phyloP scores from a whole-genome alignment of 2,329 filamentous ascomycete genomes.

The Cladophialophora carrionii region DNA sequence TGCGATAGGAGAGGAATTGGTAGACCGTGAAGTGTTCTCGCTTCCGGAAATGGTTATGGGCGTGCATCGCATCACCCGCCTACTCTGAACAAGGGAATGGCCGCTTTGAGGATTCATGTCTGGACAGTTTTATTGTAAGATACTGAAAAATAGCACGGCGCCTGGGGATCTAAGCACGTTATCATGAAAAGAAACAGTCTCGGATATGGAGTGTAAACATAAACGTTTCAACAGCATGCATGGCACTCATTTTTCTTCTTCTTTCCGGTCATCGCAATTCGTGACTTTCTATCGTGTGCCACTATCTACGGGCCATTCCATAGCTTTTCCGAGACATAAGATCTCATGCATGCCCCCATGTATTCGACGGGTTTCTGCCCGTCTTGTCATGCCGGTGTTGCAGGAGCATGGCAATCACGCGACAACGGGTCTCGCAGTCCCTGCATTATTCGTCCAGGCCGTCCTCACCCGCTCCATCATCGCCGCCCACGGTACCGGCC shows the following conservation, averaged over 20 bases:
- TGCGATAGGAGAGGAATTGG: conserved; percentile 12
- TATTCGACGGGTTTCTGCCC: not conserved
- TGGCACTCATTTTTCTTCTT: not conserved
- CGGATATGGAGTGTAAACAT: not conserved
- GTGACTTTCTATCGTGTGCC: not conserved
- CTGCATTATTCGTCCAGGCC: conserved; percentile 53
- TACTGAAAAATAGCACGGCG: not conserved
- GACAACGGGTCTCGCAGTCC: not conserved
- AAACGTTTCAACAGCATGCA: not conserved
- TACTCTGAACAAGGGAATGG: not conserved
- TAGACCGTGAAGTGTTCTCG: not conserved
- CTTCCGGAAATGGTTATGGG: not conserved
- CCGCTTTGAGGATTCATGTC: not conserved
- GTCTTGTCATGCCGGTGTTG: not conserved
- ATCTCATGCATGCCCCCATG: not conserved
- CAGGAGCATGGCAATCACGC: not conserved
- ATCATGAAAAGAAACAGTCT: not conserved
- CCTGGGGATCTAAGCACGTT: not conserved
- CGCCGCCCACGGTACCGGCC: conserved; percentile 54
- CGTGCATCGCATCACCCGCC: not conserved
- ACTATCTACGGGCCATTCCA: not conserved
- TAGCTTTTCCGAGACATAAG: not conserved
- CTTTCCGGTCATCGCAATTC: not conserved
- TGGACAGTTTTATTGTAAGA: not conserved
- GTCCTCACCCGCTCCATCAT: conserved; percentile 59